Conservation (phyloP, 1,139 yeast species). For the Kodamaea suecica region DNA sequence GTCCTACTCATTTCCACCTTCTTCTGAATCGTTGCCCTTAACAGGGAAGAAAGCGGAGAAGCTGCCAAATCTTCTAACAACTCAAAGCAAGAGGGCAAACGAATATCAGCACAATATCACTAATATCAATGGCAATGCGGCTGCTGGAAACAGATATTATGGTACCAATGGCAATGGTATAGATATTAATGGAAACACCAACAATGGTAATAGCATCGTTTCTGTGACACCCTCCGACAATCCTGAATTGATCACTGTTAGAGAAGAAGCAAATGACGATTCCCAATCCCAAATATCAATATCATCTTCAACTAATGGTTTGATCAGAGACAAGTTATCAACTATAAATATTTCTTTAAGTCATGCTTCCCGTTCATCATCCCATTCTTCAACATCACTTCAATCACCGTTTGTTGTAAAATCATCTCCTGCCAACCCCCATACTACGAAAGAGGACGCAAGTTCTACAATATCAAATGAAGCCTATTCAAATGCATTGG, state of each 20-base stretch:
- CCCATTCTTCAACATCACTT: conserved; percentile 28
- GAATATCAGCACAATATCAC: too few relatives aligned
- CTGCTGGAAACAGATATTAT: conserved; percentile 1
- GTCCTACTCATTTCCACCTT: conserved; percentile 45
- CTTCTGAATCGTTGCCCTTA: conserved; percentile 29
- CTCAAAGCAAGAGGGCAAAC: background rate
- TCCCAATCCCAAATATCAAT: conserved; percentile 10
- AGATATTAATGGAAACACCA: too few relatives aligned
- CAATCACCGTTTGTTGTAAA: conserved; percentile 42
- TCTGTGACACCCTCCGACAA: too few relatives aligned
- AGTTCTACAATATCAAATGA: conserved; percentile 40
- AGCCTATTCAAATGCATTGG: conserved; percentile 7
- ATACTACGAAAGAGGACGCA: conserved; percentile 55
- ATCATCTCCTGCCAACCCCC: conserved; percentile 57
- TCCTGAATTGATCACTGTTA: too few relatives aligned
- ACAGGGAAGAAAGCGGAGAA: conserved; percentile 5
- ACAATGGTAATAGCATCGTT: too few relatives aligned
- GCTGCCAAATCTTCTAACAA: too few relatives aligned
- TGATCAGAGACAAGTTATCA: conserved; percentile 1
- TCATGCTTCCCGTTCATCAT: conserved; percentile 15
- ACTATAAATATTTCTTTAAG: conserved; percentile 2
- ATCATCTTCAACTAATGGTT: conserved; percentile 7
- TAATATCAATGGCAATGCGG: background rate
- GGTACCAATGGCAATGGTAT: conserved; percentile 5
- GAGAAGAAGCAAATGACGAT: conserved; percentile 10